phyloP scores from a whole-genome alignment of 2,329 filamentous ascomycete species.

The Cercospora nicotianae region DNA sequence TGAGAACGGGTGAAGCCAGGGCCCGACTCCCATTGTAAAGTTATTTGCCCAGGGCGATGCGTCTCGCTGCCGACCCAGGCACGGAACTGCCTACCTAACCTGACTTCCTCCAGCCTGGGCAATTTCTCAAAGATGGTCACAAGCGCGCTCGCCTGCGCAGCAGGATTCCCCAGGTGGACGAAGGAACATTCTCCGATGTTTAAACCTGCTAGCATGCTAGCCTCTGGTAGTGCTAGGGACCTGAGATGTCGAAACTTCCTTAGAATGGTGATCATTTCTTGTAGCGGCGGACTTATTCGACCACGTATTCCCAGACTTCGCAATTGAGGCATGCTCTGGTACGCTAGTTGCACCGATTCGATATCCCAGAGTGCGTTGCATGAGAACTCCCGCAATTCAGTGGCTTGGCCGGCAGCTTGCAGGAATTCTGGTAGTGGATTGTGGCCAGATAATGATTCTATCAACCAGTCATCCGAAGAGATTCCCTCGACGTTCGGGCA shows the following conservation, averaged over 20 bases:
- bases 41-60: not conserved
- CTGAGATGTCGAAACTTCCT: not conserved
- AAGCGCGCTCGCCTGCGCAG: not conserved
- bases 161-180: not conserved
- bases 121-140: not conserved
- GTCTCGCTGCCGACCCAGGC: not conserved
- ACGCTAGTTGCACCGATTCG: not conserved
- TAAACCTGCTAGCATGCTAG: not conserved
- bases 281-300: not conserved
- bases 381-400: not conserved
- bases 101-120: not conserved
- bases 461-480: slow-evolving; percentile 8
- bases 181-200: not conserved
- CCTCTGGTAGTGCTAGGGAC: not conserved
- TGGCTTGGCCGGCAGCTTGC: not conserved
- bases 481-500: not conserved
- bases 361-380: slow-evolving; percentile 5
- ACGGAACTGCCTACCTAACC: not conserved
- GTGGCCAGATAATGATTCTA: not conserved
- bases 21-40: not conserved
- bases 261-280: not conserved
- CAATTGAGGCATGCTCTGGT: slow-evolving; percentile 1
- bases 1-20: not conserved
- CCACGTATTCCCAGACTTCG: not conserved
- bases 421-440: not conserved